Percentiles rank a stretch among this genome's conserved stretches.
Evolutionary conservation across 495 filamentous ascomycete species (phyloP).

Genomic region (Friedmanniomyces simplex): DNA sequence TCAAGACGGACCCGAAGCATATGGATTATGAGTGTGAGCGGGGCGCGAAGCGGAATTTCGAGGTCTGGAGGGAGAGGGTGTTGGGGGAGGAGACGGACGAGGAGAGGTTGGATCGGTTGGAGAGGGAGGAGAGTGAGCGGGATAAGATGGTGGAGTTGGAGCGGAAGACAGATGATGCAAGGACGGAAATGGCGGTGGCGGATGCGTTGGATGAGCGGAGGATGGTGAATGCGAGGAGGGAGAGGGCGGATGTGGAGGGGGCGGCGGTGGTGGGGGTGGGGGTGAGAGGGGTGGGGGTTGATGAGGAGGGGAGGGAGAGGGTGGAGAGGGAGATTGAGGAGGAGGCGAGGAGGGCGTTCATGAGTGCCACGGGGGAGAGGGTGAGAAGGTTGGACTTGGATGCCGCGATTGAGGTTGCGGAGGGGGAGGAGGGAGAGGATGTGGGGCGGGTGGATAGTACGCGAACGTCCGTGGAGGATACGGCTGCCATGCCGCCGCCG

Average conservation of each 20-base stretch:
- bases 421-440: conserved; percentile 37
- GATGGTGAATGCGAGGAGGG: conserved; percentile 76
- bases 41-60: conserved; percentile 87
- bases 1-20: conserved; percentile 83
- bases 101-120: conserved; percentile 72
- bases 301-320: conserved; percentile 49
- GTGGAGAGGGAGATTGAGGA: conserved; percentile 81
- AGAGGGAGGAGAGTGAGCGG: conserved; percentile 55
- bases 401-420: conserved; percentile 13
- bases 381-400: conserved; percentile 35
- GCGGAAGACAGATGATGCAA: conserved; percentile 81
- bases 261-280: conserved; percentile 39
- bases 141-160: conserved; percentile 74
- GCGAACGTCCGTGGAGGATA: conserved; percentile 29
- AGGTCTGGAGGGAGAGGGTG: conserved; percentile 66
- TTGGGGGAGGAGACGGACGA: conserved; percentile 67
- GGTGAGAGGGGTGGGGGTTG: conserved; percentile 34
- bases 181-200: conserved; percentile 91
- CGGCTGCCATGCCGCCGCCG: conserved; percentile 26
- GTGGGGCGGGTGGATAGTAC: conserved; percentile 14
- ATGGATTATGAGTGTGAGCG: conserved; percentile 84
- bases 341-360: conserved; percentile 69
- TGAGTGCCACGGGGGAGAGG: conserved; percentile 47
- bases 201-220: conserved; percentile 94
- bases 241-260: conserved; percentile 56